These are phyloP conservation scores for Adiantum capillusveneris DNA, from an alignment of 75 land plant species.

Conservation along the genomic window DNA sequence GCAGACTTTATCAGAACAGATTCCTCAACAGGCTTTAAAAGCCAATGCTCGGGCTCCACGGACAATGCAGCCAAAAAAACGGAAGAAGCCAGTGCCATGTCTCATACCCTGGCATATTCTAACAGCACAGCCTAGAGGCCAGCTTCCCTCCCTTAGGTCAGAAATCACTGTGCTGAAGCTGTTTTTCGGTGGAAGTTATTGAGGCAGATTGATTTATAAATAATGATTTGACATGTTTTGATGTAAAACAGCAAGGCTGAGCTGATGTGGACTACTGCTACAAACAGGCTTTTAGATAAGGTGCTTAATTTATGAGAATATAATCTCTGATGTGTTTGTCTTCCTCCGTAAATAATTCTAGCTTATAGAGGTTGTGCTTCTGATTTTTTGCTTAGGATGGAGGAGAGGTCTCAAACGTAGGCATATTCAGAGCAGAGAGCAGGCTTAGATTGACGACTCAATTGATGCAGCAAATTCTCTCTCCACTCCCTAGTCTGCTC, in stretches of 20 bases:
- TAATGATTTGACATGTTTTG: too few relatives aligned
- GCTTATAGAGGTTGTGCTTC: too few relatives aligned
- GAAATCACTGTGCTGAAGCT: not conserved
- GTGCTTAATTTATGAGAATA: conserved; percentile 1
- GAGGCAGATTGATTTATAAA: too few relatives aligned
- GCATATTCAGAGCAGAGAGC: conserved; percentile 21
- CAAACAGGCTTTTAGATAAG: conserved; percentile 27
- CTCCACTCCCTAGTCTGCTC: conserved; percentile 28
- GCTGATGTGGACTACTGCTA: conserved; percentile 21
- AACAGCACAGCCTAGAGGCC: conserved; percentile 8
- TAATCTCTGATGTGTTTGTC: not conserved
- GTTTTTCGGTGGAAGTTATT: too few relatives aligned
- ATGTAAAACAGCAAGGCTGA: conserved; percentile 18
- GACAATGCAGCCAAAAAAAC: conserved; percentile 10
- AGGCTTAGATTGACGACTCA: conserved; percentile 40
- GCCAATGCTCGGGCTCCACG: conserved; percentile 1
- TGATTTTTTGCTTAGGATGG: conserved; percentile 11
- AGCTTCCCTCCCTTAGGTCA: conserved; percentile 17
- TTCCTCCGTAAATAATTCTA: not conserved
- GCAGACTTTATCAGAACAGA: too few relatives aligned
- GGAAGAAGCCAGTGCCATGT: conserved; percentile 5
- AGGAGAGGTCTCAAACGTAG: conserved; percentile 18
- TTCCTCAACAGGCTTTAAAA: not conserved
- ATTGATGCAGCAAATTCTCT: conserved; percentile 37
- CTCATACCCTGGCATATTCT: conserved; percentile 17